phyloP scores from a whole-genome alignment of 2,329 filamentous ascomycete species.

The Massarina eburnea region DNA sequence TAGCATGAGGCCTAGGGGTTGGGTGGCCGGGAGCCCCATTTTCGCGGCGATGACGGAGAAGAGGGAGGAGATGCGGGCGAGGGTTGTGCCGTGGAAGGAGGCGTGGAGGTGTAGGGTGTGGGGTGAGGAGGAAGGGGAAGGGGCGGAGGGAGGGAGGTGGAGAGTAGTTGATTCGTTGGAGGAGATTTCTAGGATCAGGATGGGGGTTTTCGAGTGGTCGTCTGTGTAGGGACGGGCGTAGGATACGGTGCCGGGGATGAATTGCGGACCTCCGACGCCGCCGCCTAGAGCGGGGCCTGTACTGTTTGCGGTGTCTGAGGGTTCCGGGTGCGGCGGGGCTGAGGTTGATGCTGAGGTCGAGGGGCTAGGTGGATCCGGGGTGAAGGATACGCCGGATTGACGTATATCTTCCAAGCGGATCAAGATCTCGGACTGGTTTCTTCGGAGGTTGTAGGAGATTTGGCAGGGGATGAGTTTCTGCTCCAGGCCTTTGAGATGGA shows the following conservation, averaged over 20 bases:
- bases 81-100: constrained; percentile 73
- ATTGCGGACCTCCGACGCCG: constrained; percentile 14
- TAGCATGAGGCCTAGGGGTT: constrained; percentile 68
- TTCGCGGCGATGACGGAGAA: constrained; percentile 82
- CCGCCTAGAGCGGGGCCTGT: constrained; percentile 18
- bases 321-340: constrained; percentile 14
- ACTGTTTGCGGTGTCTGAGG: constrained; percentile 28
- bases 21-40: constrained; percentile 64
- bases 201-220: constrained; percentile 63
- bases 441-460: constrained; percentile 72
- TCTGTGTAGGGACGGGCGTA: constrained; percentile 90
- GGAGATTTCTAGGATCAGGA: constrained; percentile 73
- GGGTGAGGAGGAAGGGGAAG: constrained; percentile 26
- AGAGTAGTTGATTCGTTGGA: constrained; percentile 46
- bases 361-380: constrained; percentile 47
- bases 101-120: constrained; percentile 52
- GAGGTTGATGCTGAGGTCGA: constrained; percentile 20
- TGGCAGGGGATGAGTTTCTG: constrained; percentile 79
- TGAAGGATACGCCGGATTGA: constrained; percentile 76
- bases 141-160: constrained; percentile 21
- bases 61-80: constrained; percentile 69
- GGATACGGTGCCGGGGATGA: constrained; percentile 61
- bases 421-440: constrained; percentile 71
- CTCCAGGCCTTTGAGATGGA: constrained; percentile 88
- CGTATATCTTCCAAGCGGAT: constrained; percentile 84